Conservation (phyloP, 2,329 filamentous ascomycete species). For the Venturiaceae sp. region DNA sequence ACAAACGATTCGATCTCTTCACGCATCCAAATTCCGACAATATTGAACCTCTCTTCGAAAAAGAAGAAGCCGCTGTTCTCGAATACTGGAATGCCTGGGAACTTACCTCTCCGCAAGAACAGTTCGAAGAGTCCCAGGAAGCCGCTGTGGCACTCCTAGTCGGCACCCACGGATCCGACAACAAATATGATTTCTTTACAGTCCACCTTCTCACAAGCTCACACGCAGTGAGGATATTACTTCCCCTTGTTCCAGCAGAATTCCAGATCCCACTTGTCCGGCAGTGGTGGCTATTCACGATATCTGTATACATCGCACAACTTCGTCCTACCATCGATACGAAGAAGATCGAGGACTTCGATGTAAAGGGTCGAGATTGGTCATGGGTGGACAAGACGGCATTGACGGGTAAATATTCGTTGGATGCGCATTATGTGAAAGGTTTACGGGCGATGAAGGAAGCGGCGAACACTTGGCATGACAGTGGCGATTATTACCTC, state of each 20-base stretch:
- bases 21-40: constrained; percentile 47
- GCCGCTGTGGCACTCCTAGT: constrained; percentile 48
- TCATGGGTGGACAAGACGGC: constrained; percentile 64
- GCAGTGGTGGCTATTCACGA: constrained; percentile 81
- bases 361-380: constrained; percentile 63
- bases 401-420: constrained; percentile 54
- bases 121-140: constrained; percentile 63
- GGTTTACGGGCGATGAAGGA: constrained; percentile 59
- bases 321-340: constrained; percentile 62
- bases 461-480: constrained; percentile 64
- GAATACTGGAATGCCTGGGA: constrained; percentile 91
- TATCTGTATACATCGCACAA: constrained; percentile 69
- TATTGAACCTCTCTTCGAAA: constrained; percentile 55
- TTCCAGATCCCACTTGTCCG: constrained; percentile 66
- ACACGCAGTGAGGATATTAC: constrained; percentile 77
- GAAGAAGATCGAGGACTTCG: constrained; percentile 50
- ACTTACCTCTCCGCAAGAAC: constrained; percentile 55
- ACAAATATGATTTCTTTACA: constrained; percentile 73
- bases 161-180: constrained; percentile 23
- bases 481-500: constrained; percentile 55
- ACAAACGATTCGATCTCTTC: constrained; percentile 64
- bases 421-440: constrained; percentile 81
- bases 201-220: constrained; percentile 76
- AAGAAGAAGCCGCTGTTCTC: constrained; percentile 60
- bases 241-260: constrained; percentile 64